A percentile compares a stretch with the other conserved stretches of the same genome.
These are phyloP conservation scores for Aspergillus sp. DNA, from an alignment of 2,329 filamentous ascomycete genomes.

Conservation along the genomic window DNA sequence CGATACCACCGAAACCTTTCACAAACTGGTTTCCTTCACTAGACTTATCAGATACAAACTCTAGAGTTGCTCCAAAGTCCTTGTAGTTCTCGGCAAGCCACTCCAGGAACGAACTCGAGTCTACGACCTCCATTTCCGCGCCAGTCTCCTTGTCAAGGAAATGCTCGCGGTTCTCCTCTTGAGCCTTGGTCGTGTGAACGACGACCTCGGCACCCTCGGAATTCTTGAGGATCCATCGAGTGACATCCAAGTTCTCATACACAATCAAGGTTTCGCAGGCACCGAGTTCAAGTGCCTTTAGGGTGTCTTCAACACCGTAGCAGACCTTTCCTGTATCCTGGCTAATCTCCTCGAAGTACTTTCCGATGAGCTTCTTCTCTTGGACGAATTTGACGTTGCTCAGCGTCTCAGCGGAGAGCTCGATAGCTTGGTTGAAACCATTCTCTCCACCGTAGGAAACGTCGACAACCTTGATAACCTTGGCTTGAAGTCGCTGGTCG, in stretches of 20 bases:
- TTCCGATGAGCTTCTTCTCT: constrained; percentile 99
- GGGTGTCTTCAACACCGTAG: constrained; percentile 96
- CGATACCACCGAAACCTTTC: constrained; percentile 98
- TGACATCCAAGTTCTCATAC: constrained; percentile 96
- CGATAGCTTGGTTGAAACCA: constrained; percentile 99
- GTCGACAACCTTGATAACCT: constrained; percentile 99
- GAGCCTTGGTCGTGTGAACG: constrained; percentile 84
- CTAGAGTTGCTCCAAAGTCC: constrained; percentile 91
- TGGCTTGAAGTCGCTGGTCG: constrained; percentile 84
- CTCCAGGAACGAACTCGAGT: constrained; percentile 93
- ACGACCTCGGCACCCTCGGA: constrained; percentile 73
- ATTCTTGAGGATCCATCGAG: constrained; percentile 85
- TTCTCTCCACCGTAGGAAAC: constrained; percentile 99
- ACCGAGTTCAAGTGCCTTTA: constrained; percentile 95
- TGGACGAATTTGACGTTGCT: constrained; percentile 99
- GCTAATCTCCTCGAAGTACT: constrained; percentile 98
- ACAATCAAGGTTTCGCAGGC: constrained; percentile 94
- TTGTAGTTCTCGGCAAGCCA: constrained; percentile 99
- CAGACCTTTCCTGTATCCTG: constrained; percentile 96
- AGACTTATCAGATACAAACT: constrained; percentile 97
- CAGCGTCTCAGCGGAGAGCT: constrained; percentile 90
- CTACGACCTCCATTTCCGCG: constrained; percentile 93
- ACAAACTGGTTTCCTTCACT: constrained; percentile 99
- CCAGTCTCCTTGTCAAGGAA: constrained; percentile 97
- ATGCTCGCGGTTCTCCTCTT: constrained; percentile 77